Evolutionary conservation across 305 asterid species (phyloP), one percentile per base, ranked within the genome.

Genomic region (Solanum hybrid): DNA sequence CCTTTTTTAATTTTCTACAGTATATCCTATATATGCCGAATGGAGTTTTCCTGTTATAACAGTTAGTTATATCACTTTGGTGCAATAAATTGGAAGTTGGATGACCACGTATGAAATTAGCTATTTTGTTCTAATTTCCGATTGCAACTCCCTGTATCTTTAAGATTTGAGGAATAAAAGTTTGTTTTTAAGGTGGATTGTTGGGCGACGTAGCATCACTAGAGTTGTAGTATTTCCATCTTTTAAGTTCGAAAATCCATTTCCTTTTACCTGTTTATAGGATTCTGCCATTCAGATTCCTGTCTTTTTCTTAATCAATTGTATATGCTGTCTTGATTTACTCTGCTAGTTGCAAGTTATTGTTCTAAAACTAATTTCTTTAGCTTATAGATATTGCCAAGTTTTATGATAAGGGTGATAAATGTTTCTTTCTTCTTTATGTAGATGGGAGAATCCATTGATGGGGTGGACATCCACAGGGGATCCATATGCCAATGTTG

Each of bases 391-490:
- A 26, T 69, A 35, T 88, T 46, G 31, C 80, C 42, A 86, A n/a
- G 46, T 34, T 83, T 28, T 34, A 77, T 76, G 13, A 82, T 20
- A 9, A 31, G 11, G 77, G 76, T 67, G 28, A 85, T n/a, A 51
- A 37, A 7, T 18, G 16, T 88, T 36, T 89, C 40, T 85, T 88
- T 77, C 20, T 90, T 61, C 57, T 88, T 40, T 39, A 90, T 91
- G 92, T 89, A 96, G 99, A 91, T 97, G 99, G 99, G 99, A 98
- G 94, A 98, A 98, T 93, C 99, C 99, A 57, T 93, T 98, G 92
- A 98, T 98, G 99, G 99, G 99, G 46, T 98, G 99, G 99, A 98
- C 99, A 86, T 98, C 99, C 86, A 98, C 99, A 3, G 99, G 99
- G 76, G 99, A 98, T 91, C 99, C 99, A 29, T 98, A 98, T 92